Percentiles rank a stretch among this genome's conserved stretches.
Evolutionary conservation across 495 filamentous ascomycete genomes (phyloP).

Genomic region (Penicillium nucicola): DNA sequence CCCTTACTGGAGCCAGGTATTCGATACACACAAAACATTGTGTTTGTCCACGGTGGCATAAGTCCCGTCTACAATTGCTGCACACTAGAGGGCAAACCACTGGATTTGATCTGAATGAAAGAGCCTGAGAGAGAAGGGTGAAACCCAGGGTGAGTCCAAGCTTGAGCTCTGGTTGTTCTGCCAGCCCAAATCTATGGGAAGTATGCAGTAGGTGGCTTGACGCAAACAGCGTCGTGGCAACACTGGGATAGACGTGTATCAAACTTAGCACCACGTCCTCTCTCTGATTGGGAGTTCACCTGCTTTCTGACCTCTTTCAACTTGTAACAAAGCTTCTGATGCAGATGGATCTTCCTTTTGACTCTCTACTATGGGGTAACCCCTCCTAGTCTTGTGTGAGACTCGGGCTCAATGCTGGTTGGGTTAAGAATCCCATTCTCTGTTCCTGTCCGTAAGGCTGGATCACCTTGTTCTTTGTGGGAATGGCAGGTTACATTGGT

Average conservation of each 20-base stretch:
- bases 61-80: slow-evolving; percentile 1
- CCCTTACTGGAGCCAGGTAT: slow-evolving; percentile 7
- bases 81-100: not conserved
- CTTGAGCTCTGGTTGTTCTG: not conserved
- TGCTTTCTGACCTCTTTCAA: slow-evolving; percentile 3
- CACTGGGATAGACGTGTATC: slow-evolving; percentile 2
- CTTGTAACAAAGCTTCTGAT: not conserved
- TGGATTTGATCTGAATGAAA: not conserved
- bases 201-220: slow-evolving; percentile 6
- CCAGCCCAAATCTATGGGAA: not conserved
- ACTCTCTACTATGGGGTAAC: not conserved
- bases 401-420: slow-evolving; percentile 2
- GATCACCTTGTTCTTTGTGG: not conserved
- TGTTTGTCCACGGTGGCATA: not conserved
- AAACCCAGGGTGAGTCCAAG: not conserved
- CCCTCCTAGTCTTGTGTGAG: not conserved
- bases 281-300: slow-evolving; percentile 7
- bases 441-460: slow-evolving; percentile 1
- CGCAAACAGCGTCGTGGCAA: slow-evolving; percentile 6
- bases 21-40: slow-evolving; percentile 16
- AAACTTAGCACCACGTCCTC: not conserved
- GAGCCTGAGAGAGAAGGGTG: not conserved
- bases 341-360: slow-evolving; percentile 2
- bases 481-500: not conserved
- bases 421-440: slow-evolving; percentile 7